These are phyloP conservation scores for Gastrodia elata DNA, from an alignment of 106 monocot species.

Conservation along the genomic window DNA sequence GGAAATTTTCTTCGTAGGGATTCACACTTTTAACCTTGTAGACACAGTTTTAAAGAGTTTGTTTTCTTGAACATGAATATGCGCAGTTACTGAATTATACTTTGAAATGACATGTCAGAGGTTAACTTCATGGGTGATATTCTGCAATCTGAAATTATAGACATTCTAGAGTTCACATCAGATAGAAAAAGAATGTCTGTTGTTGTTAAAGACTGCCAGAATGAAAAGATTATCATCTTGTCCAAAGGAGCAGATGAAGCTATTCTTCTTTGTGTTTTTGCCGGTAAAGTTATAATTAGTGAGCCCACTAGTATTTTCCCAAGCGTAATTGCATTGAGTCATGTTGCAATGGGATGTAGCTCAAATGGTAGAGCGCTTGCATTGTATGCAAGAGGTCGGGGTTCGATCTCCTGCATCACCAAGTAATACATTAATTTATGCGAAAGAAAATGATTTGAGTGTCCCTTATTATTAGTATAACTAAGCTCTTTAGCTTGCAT, in stretches of 20 bases:
- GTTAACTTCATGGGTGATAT: constrained; percentile 46
- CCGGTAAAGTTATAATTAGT: constrained; percentile 55
- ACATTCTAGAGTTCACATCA: constrained; percentile 92
- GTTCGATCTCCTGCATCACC: too few species aligned
- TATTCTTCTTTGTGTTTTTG: constrained; percentile 58
- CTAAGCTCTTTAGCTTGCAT: too few species aligned
- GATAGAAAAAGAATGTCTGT: constrained; percentile 97
- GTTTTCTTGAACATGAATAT: not conserved
- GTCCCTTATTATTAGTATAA: too few species aligned
- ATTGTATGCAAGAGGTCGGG: too few species aligned
- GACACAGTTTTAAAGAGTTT: not conserved
- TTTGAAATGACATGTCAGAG: constrained; percentile 25
- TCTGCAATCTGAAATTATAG: constrained; percentile 69
- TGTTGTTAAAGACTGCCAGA: constrained; percentile 68
- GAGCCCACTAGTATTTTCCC: too few species aligned
- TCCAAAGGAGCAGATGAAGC: constrained; percentile 95
- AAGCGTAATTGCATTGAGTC: too few species aligned
- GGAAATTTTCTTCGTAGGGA: constrained; percentile 50
- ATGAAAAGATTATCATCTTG: constrained; percentile 57
- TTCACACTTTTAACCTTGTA: constrained; percentile 5
- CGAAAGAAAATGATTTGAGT: too few species aligned
- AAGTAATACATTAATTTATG: too few species aligned
- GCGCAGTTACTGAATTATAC: not conserved
- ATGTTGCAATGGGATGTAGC: too few species aligned
- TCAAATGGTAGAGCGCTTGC: too few species aligned